A percentile compares a stretch with the other conserved stretches of the same genome.
phyloP scores from a whole-genome alignment of 305 asterid genomes.

The Fraxinus xanthoxyloides region DNA sequence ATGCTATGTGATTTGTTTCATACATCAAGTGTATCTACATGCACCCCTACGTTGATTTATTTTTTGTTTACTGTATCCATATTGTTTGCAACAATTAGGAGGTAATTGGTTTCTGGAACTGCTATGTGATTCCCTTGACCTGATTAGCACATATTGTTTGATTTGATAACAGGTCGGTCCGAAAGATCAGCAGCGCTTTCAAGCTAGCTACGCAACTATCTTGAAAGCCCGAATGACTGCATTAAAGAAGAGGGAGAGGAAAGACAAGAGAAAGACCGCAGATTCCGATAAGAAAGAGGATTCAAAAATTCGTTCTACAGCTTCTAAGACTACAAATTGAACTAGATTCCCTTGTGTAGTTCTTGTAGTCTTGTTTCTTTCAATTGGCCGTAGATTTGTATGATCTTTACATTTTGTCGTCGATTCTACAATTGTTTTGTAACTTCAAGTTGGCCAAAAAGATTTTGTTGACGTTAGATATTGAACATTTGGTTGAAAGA shows the following conservation, averaged over 20 bases:
- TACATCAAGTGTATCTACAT: not conserved
- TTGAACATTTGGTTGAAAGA: not conserved
- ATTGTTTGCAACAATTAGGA: not conserved
- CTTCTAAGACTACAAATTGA: conserved; percentile 41
- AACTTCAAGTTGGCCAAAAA: not conserved
- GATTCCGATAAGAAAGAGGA: conserved; percentile 62
- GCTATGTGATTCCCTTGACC: not conserved
- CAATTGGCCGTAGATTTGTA: not conserved
- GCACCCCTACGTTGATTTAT: not conserved
- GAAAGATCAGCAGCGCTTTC: conserved; percentile 88
- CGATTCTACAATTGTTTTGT: not conserved
- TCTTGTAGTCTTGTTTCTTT: not conserved
- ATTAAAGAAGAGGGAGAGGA: conserved; percentile 90
- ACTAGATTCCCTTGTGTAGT: conserved; percentile 15
- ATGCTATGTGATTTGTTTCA: not conserved
- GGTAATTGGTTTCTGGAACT: not conserved
- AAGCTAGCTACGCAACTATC: conserved; percentile 92
- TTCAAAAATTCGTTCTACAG: conserved; percentile 44
- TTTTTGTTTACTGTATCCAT: not conserved
- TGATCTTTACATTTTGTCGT: not conserved
- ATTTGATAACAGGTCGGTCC: conserved; percentile 59
- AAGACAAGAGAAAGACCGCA: conserved; percentile 74
- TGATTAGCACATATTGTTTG: not conserved
- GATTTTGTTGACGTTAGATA: not conserved
- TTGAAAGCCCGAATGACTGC: conserved; percentile 87